These are phyloP conservation scores for Leptodermis oblonga DNA, from an alignment of 257 asterid species.

Conservation along the genomic window DNA sequence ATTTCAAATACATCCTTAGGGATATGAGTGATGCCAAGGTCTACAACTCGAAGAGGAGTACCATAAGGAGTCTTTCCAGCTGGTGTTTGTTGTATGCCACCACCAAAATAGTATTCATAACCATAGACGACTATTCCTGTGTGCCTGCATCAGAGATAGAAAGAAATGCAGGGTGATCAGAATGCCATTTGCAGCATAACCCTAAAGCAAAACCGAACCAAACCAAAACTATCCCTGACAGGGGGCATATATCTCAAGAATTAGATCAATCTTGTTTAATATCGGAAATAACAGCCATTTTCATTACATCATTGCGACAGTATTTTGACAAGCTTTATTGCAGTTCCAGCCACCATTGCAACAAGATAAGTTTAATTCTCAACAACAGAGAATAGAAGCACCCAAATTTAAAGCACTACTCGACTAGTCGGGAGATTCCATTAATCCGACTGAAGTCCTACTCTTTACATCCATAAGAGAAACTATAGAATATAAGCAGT, in stretches of 20 bases:
- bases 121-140: conserved; percentile 91
- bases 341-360: not conserved
- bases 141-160: conserved; percentile 55
- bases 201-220: not conserved
- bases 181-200: not conserved
- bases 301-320: not conserved
- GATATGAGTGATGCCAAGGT: conserved; percentile 83
- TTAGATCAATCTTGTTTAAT: not conserved
- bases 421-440: not conserved
- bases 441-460: not conserved
- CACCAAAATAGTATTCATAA: conserved; percentile 82
- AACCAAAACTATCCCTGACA: not conserved
- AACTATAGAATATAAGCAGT: not conserved
- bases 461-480: not conserved
- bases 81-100: conserved; percentile 68
- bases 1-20: conserved; percentile 82
- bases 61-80: conserved; percentile 88
- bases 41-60: conserved; percentile 66
- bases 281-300: not conserved
- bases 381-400: not conserved
- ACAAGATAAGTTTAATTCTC: not conserved
- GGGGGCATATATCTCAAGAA: not conserved
- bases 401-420: no score
- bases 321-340: not conserved
- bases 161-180: not conserved